Conservation (phyloP, 2,329 filamentous ascomycete species). For the Ceratocystis ficicola region DNA sequence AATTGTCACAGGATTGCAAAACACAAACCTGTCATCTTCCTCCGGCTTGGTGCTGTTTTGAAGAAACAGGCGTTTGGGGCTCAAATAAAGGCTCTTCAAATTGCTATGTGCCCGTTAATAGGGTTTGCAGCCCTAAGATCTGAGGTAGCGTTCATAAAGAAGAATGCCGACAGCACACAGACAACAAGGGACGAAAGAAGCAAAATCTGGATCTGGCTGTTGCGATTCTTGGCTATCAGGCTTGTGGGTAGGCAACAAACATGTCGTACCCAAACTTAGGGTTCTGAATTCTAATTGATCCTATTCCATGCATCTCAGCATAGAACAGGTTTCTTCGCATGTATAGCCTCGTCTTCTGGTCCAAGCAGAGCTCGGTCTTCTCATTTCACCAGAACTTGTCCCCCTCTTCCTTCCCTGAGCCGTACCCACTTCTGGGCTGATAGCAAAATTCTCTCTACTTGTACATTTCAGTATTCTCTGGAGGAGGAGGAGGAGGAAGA, state of each 20-base stretch:
- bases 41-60: not conserved
- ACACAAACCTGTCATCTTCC: not conserved
- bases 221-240: not conserved
- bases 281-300: not conserved
- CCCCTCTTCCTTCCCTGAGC: not conserved
- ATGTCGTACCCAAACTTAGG: not conserved
- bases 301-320: not conserved
- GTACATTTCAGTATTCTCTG: slow-evolving; percentile 1
- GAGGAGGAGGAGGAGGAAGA: too few species aligned
- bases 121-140: not conserved
- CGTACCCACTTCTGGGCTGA: slow-evolving; percentile 9
- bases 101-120: not conserved
- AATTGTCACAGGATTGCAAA: not conserved
- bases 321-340: not conserved
- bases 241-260: not conserved
- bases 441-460: not conserved
- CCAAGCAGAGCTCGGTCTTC: slow-evolving; percentile 7
- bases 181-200: not conserved
- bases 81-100: not conserved
- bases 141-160: not conserved
- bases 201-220: not conserved
- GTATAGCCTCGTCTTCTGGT: not conserved
- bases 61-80: not conserved
- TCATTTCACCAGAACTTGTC: not conserved
- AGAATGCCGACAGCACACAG: not conserved